Conservation (phyloP, 1,284 basidiomycete species). For the Trichosporon coremiiforme region DNA sequence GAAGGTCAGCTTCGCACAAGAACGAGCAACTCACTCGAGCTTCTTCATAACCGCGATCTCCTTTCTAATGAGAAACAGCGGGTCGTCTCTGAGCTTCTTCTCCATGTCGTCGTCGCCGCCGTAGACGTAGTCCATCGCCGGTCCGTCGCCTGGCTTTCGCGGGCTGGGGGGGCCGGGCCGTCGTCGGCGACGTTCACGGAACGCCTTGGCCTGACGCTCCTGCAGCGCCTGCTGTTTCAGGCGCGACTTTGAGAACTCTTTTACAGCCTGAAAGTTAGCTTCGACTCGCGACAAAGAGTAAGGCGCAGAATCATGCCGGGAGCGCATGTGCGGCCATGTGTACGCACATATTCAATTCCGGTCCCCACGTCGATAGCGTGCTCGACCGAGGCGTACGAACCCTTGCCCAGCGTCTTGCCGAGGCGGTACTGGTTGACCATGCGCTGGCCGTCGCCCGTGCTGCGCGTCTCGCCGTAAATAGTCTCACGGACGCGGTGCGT, state of each 20-base stretch:
- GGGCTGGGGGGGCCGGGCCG: background rate
- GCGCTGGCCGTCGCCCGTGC: conserved; percentile 47
- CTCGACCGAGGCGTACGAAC: conserved; percentile 56
- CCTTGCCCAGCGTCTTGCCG: conserved; percentile 53
- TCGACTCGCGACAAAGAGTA: too few relatives aligned
- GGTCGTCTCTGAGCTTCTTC: conserved; percentile 41
- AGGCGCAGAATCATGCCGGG: too few relatives aligned
- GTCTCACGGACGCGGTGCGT: conserved; percentile 55
- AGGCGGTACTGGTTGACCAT: conserved; percentile 57
- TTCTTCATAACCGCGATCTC: conserved; percentile 60
- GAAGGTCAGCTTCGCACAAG: conserved; percentile 3
- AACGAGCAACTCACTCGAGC: conserved; percentile 48
- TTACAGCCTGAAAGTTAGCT: conserved; percentile 48
- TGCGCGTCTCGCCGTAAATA: conserved; percentile 46
- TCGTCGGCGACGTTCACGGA: conserved; percentile 26
- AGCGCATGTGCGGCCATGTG: too few relatives aligned
- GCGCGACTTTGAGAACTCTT: conserved; percentile 57
- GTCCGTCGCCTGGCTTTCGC: background rate
- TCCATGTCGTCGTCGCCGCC: conserved; percentile 8
- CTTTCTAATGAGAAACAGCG: conserved; percentile 52
- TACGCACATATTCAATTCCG: conserved; percentile 53
- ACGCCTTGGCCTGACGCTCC: conserved; percentile 36
- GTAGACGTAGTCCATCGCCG: conserved; percentile 19
- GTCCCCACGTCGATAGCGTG: conserved; percentile 54
- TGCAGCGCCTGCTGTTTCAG: conserved; percentile 48